Percentiles rank a stretch among this genome's conserved stretches.
Conservation (phyloP, 208 protist genomes). For the Acanthamoeba triangularis region DNA sequence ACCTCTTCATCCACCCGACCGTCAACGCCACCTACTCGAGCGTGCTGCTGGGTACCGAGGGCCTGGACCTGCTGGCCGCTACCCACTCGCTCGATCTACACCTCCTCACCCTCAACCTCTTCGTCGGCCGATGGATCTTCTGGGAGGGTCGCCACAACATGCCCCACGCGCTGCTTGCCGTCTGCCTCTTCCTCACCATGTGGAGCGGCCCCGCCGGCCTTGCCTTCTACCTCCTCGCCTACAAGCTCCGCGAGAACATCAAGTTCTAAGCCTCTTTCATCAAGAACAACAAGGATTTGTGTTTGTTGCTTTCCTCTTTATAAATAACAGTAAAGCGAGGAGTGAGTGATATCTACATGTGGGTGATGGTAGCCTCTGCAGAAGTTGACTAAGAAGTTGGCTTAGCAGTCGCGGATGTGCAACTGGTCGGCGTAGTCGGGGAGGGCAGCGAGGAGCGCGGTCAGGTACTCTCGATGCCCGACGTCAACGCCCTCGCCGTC, state of each 20-base stretch:
- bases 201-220: not conserved
- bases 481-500: too few species aligned
- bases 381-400: too few species aligned
- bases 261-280: too few species aligned
- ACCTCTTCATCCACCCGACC: slow-evolving; percentile 8
- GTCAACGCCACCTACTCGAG: slow-evolving; percentile 52
- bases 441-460: not conserved
- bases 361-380: too few species aligned
- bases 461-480: not conserved
- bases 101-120: slow-evolving; percentile 19
- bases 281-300: too few species aligned
- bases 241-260: not conserved
- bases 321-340: too few species aligned
- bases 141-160: slow-evolving; percentile 43
- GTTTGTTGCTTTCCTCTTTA: too few species aligned
- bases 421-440: not conserved
- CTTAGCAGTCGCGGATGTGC: not conserved
- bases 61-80: not conserved
- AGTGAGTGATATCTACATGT: not conserved
- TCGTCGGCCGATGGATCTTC: slow-evolving; percentile 39
- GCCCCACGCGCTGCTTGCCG: not conserved
- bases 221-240: not conserved
- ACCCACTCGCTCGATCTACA: slow-evolving; percentile 24
- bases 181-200: slow-evolving; percentile 49
- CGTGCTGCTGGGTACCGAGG: slow-evolving; percentile 21